Base-by-base conservation (phyloP, 768 basidiomycete species). In the Leccinum aurantiacum region DNA sequence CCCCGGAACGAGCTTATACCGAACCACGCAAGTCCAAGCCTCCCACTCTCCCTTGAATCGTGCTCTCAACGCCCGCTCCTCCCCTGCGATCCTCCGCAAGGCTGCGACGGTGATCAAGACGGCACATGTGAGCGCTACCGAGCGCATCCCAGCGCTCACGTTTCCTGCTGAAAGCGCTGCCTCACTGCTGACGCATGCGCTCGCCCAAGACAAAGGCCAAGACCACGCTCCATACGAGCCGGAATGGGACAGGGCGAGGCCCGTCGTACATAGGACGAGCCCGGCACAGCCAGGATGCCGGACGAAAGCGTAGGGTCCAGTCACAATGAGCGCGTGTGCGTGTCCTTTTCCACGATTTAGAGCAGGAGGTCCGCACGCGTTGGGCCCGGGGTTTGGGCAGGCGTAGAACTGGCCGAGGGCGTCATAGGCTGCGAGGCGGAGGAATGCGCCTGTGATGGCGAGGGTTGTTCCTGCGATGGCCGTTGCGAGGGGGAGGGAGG, bases 1-100 rank as follows among this genome's bases (percentile, higher is more conserved):
- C 31, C 79, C 74, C 22, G 84, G 84, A 51, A 85, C 63, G 31
- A 86, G 69, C 56, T 68, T 82, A 57, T 79, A 83, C 9, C 75
- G 80, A 11, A 85, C 84, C 41, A 61, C 69, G 49, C 60, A 60
- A 7, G 77, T 78, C 81, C 81, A 86, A 1, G 67, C 63, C 33
- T 60, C 67, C 67, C 67, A 68, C 33, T 68, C 60, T 14, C n/a
- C 57, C 29, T 59, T 60, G 57, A 68, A 68, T 48, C 60, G 60
- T 4, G 25, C 48, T 9, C 17, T 62, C 38, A 69, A 49, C 8
- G 47, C 31, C 8, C 22, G 57, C 10, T 68, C 67, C 49, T 69
- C 67, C 10, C 41, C 55, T 3, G 14, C 7, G 6, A 66, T 62
- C 15, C 62, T 52, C 14, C 59, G 17, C 11, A 69, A 7, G 6